A percentile compares a stretch with the other conserved stretches of the same genome.
phyloP scores from a whole-genome alignment of 2,329 filamentous ascomycete species.

The Pseudogymnoascus sp. region DNA sequence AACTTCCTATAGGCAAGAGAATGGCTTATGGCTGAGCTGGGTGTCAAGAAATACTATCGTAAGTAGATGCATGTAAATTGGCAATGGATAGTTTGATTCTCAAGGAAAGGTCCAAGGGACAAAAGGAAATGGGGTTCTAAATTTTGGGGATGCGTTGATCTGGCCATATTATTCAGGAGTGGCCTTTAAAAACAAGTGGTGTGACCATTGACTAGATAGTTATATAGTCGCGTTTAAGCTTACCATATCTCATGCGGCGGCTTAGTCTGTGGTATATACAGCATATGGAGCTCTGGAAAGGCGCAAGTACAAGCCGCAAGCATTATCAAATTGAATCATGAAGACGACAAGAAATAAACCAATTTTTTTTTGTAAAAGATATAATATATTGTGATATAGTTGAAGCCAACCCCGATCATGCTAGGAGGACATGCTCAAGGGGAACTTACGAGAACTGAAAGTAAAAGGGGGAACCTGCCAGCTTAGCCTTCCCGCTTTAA shows the following conservation, averaged over 20 bases:
- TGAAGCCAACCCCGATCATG: neutral
- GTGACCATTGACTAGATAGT: neutral
- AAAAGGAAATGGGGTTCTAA: neutral
- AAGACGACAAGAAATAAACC: neutral
- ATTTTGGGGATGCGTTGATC: neutral
- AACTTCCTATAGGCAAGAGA: neutral
- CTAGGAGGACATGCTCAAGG: too few relatives aligned
- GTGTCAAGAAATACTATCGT: neutral
- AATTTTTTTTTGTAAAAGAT: neutral
- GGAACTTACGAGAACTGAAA: neutral
- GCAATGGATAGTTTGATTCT: neutral
- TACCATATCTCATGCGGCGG: neutral
- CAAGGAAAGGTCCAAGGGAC: neutral
- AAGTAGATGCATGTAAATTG: neutral
- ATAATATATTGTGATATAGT: neutral
- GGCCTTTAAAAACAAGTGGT: neutral
- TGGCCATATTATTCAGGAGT: neutral
- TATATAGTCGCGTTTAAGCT: neutral
- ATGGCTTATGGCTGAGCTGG: neutral
- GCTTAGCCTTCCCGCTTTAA: neutral
- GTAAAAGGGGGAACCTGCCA: neutral
- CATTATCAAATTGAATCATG: neutral
- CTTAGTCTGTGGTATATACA: neutral
- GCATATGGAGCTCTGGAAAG: neutral
- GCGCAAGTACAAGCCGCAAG: neutral